Conservation (phyloP, 1,284 basidiomycete genomes). For the Spongispora temasekensis region DNA sequence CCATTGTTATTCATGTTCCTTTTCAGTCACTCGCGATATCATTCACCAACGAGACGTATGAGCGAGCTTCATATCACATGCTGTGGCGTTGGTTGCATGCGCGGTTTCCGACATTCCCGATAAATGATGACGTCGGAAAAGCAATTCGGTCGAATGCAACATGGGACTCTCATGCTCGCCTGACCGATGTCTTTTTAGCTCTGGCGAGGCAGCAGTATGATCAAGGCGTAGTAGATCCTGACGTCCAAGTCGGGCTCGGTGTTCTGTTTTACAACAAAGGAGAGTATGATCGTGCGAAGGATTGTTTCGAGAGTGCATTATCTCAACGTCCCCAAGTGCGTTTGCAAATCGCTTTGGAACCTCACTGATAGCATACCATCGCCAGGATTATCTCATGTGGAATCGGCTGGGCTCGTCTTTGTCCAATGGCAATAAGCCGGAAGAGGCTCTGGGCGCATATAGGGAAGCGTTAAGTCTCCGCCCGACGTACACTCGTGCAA, state of each 20-base stretch:
- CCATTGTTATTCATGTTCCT: constrained; percentile 1
- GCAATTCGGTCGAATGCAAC: constrained; percentile 62
- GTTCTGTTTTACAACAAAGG: constrained; percentile 89
- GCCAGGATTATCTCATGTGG: constrained; percentile 92
- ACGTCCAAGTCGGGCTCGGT: constrained; percentile 93
- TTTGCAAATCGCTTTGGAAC: constrained; percentile 5
- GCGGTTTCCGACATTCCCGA: constrained; percentile 69
- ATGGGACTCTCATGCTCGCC: constrained; percentile 84
- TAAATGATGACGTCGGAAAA: constrained; percentile 59
- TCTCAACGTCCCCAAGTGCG: constrained; percentile 70
- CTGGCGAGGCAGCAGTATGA: constrained; percentile 81
- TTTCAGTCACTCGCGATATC: constrained; percentile 90
- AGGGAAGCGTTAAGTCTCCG: constrained; percentile 90
- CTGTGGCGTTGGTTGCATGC: constrained; percentile 86
- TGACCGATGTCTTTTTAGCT: constrained; percentile 84
- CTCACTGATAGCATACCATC: constrained; percentile 2
- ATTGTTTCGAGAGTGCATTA: constrained; percentile 90
- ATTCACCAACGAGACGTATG: constrained; percentile 95
- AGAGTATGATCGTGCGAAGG: constrained; percentile 80
- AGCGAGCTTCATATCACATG: constrained; percentile 85
- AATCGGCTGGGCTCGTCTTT: constrained; percentile 94
- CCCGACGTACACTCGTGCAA: constrained; percentile 95
- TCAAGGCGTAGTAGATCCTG: constrained; percentile 79
- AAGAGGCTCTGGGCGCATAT: constrained; percentile 95
- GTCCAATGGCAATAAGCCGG: constrained; percentile 93